Base-by-base conservation (phyloP, 1,139 yeast species). In the Protomyces lactucae-debilis region DNA sequence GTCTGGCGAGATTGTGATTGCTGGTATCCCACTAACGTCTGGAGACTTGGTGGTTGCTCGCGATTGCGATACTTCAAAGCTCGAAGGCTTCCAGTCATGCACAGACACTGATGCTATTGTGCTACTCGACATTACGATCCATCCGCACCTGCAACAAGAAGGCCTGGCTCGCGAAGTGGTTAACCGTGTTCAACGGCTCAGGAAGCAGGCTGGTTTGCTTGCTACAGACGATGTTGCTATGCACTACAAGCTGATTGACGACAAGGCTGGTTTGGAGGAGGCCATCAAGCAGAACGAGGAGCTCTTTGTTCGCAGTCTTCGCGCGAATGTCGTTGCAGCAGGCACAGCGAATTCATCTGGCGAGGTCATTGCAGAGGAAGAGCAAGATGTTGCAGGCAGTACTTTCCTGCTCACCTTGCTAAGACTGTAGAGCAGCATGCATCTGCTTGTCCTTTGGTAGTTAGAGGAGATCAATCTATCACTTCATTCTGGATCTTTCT, bases 131-230 rank as follows among this genome's bases (percentile, higher is more conserved):
- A 88, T 90, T 68, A 88, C 88, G 71, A 78, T 90, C 67, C 87
- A 93, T 74, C 91, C 92, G 55, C 97, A 92, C 72, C 82, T 92
- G 75, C 87, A 87, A 79, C 85, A 88, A 63, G 98, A 93, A 79
- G 98, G 98, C 76, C 82, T 88, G 72, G 97, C 97, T 6, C 89
- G 99, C 80, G 99, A 95, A 77, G 82, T 95, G 74, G 83, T 93
- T 73, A 95, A 95, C 83, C 91, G 99, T 78, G 91, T 95, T 71
- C 99, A 95, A 82, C 88, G 97, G 77, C 84, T 92, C 76, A 88
- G 99, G 79, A 95, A 95, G 86, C 91, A 92, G 82, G 92, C 90
- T 69, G 97, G 97, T 52, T 82, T 95, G 73, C 89, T 88, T 73
- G 92, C 96, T 67, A 92, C 98, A 54, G 99, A 95, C 74, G 99